Evolutionary conservation across 2,329 filamentous ascomycete species (phyloP), one percentile per base, ranked within the genome.

Genomic region (Aspergillus spinulosporus): DNA sequence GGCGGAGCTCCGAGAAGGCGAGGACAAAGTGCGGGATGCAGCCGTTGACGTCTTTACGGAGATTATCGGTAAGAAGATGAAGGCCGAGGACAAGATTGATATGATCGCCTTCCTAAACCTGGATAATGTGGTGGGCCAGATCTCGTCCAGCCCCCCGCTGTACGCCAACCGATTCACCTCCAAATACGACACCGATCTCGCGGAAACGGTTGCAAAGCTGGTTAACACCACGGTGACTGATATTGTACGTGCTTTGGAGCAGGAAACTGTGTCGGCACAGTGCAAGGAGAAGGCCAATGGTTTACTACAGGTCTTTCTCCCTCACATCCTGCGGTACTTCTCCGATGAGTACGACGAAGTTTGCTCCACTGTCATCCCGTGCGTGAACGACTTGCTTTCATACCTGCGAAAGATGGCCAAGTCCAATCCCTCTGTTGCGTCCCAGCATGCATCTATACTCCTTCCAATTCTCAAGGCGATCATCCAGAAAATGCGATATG

Each of bases 31-130:
- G 61, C 86, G 92, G 62, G 89, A 96, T 76, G 89, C 92, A n/a
- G 93, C 94, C 51, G 91, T 97, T 65, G 92, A 97, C 68, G 92
- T 94, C 29, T 88, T 99, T 70, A 96, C 91, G 4, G 93, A 99
- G 76, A 96, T 96, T 64, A 90, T 96, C 56, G 89, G 88, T 72
- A 99, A 99, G 82, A 97, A 97, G 80, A 99, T 99, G 94, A 91
- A 90, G 67, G 82, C 92, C 1, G 81, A 84, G 37, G 93, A 97
- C 78, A 99, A 99, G 82, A 88, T 96, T 66, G 88, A 95, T 67
- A 87, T 99, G 81, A 95, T 99, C 64, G 80, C 86, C 26, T 96
- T 96, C 73, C 83, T 99, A 62, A 96, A 94, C 71, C 82, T 99
- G 39, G 85, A 87, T 60, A 86, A 88, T 49, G 91, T 99, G 64